phyloP scores from a whole-genome alignment of 129 eudicot genomes.

The Pseudognaphalium luteoalbum region DNA sequence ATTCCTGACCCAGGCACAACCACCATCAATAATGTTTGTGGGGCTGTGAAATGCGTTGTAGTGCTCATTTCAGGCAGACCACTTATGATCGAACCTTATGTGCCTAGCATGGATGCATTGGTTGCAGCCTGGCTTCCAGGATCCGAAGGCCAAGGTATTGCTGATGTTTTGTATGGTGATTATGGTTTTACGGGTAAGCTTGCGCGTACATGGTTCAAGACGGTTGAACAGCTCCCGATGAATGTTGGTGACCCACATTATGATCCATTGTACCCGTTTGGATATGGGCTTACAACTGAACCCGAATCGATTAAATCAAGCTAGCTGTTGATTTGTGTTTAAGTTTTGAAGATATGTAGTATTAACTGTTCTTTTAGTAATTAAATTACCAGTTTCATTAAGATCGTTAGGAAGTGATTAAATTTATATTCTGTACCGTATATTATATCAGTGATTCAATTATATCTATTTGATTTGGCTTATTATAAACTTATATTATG shows the following conservation, averaged over 20 bases:
- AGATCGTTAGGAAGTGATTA: neutral
- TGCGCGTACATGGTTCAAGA: conserved; percentile 71
- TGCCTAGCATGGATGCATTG: conserved; percentile 57
- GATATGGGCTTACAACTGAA: conserved; percentile 41
- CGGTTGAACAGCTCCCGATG: conserved; percentile 76
- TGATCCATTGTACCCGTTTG: conserved; percentile 50
- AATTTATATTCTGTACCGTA: too few relatives aligned
- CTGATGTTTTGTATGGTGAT: conserved; percentile 81
- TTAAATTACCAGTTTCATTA: neutral
- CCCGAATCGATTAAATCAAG: conserved; percentile 32
- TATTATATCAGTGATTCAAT: too few relatives aligned
- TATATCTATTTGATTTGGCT: too few relatives aligned
- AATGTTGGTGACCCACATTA: conserved; percentile 48
- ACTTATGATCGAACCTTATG: conserved; percentile 70
- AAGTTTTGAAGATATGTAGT: conserved; percentile 12
- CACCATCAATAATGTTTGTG: conserved; percentile 64
- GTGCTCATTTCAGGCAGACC: conserved; percentile 78
- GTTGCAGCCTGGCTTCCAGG: conserved; percentile 95
- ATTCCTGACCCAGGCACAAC: conserved; percentile 58
- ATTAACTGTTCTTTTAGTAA: neutral
- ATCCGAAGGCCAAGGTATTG: conserved; percentile 74
- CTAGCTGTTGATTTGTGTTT: conserved; percentile 3
- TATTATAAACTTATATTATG: too few relatives aligned
- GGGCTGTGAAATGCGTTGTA: conserved; percentile 64
- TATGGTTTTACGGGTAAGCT: conserved; percentile 73